These are phyloP conservation scores for Tetracladium maxilliforme DNA, from an alignment of 2,329 filamentous ascomycete genomes.

Conservation along the genomic window DNA sequence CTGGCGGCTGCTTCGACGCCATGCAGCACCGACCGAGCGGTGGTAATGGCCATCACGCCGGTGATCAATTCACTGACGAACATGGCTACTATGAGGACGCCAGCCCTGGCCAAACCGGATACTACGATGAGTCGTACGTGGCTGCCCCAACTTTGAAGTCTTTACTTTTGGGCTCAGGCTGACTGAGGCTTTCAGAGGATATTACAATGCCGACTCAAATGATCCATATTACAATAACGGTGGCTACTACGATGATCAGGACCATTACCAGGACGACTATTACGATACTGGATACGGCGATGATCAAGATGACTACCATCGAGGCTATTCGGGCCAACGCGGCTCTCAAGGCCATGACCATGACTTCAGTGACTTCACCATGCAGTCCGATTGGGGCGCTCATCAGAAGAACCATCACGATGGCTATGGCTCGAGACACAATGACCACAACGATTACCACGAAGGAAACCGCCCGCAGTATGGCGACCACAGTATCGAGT, in stretches of 20 bases:
- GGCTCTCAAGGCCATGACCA: constrained; percentile 90
- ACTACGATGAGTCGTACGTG: constrained; percentile 86
- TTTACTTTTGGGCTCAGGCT: constrained; percentile 10
- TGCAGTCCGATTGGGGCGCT: constrained; percentile 94
- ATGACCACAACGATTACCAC: constrained; percentile 84
- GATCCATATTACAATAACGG: constrained; percentile 78
- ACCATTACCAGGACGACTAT: constrained; percentile 65
- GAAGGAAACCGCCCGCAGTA: constrained; percentile 93
- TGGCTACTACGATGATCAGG: constrained; percentile 84
- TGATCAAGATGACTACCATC: constrained; percentile 41
- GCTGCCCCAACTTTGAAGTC: constrained; percentile 4
- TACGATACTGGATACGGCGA: constrained; percentile 43
- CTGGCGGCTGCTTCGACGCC: too few species aligned
- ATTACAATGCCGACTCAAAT: constrained; percentile 73
- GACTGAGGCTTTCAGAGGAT: too few species aligned
- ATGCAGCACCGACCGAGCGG: too few species aligned
- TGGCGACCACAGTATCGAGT: too few species aligned
- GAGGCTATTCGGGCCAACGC: constrained; percentile 37
- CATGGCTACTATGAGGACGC: too few species aligned
- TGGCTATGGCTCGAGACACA: constrained; percentile 95
- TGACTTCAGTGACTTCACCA: constrained; percentile 98
- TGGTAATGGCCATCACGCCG: too few species aligned
- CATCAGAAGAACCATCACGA: constrained; percentile 91
- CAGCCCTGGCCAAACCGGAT: too few species aligned
- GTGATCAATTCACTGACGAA: too few species aligned